Evolutionary conservation across 495 filamentous ascomycete species (phyloP).

Genomic region (Tuber calosporum): DNA sequence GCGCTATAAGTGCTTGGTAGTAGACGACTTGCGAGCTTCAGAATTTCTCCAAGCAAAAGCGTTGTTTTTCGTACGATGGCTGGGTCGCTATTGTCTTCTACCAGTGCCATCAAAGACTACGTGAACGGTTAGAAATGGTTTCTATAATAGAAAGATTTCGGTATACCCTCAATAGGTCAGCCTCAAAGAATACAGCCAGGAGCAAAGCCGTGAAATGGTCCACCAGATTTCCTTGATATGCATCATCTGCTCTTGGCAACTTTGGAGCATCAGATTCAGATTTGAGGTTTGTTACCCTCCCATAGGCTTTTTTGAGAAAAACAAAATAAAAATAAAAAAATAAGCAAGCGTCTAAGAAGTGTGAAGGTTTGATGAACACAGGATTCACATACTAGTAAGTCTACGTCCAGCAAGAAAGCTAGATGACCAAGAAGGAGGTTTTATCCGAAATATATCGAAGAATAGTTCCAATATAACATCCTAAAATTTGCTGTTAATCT

Average conservation of each 20-base stretch:
- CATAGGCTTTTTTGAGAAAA: constrained; percentile 52
- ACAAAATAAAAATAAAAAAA: not conserved
- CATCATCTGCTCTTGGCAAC: constrained; percentile 50
- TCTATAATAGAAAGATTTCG: constrained; percentile 5
- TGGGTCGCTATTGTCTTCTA: constrained; percentile 65
- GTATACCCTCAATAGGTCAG: constrained; percentile 65
- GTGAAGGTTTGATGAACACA: not conserved
- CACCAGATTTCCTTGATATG: constrained; percentile 69
- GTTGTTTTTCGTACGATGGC: constrained; percentile 80
- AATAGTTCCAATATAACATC: constrained; percentile 67
- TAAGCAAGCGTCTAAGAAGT: constrained; percentile 15
- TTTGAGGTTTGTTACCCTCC: constrained; percentile 81
- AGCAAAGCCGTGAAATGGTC: constrained; percentile 91
- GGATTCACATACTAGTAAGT: constrained; percentile 56
- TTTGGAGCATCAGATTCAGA: constrained; percentile 48
- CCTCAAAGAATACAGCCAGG: constrained; percentile 74
- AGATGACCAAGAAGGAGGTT: constrained; percentile 90
- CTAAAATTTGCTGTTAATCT: constrained; percentile 9
- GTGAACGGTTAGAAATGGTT: not conserved
- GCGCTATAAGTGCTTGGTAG: constrained; percentile 72
- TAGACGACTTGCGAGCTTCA: constrained; percentile 78
- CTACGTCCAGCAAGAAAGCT: constrained; percentile 88
- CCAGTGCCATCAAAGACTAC: constrained; percentile 56
- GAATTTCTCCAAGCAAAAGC: constrained; percentile 76
- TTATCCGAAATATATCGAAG: constrained; percentile 86